These are phyloP conservation scores for Hansenula lynferdii DNA, from an alignment of 1,139 yeast species.

Conservation along the genomic window DNA sequence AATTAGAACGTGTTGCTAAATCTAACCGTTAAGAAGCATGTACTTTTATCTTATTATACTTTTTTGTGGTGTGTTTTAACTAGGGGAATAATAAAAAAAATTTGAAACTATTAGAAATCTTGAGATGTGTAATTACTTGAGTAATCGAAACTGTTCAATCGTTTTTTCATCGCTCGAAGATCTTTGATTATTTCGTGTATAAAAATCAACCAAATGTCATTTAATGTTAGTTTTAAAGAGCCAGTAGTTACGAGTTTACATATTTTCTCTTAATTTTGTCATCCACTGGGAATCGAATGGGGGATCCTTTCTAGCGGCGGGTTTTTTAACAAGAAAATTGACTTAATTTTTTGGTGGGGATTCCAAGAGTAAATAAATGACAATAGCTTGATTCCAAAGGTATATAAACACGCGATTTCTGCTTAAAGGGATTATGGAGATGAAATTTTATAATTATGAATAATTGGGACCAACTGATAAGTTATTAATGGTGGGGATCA, in stretches of 20 bases:
- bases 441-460: no score
- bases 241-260: background rate
- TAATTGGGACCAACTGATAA: no score
- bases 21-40: conserved; percentile 85
- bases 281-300: background rate
- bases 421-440: background rate
- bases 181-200: background rate
- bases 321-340: background rate
- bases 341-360: background rate
- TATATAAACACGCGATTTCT: background rate
- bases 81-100: background rate
- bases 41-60: conserved; percentile 1
- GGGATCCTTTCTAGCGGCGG: background rate
- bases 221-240: background rate
- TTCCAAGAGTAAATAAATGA: background rate
- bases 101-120: background rate
- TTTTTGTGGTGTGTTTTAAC: conserved; percentile 2
- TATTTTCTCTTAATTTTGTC: background rate
- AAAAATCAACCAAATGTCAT: background rate
- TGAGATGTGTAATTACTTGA: background rate
- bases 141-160: background rate
- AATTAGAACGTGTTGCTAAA: conserved; percentile 99
- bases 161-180: background rate
- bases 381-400: background rate
- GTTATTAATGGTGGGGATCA: background rate